A percentile compares a stretch with the other conserved stretches of the same genome.
These are phyloP conservation scores for Bipolaris zeicola DNA, from an alignment of 2,329 filamentous ascomycete genomes.

Conservation along the genomic window DNA sequence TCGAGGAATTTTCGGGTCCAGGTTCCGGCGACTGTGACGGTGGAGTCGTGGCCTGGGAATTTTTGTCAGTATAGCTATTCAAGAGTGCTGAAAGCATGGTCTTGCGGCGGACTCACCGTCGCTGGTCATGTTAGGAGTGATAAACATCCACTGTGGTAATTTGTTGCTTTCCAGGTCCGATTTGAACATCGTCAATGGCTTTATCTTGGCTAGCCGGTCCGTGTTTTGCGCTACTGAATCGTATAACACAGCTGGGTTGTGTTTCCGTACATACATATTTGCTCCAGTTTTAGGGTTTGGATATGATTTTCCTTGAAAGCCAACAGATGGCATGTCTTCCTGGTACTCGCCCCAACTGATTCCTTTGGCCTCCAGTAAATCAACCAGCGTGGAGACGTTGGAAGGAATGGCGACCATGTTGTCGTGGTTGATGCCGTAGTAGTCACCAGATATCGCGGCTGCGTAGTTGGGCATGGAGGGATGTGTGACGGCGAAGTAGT, in stretches of 20 bases:
- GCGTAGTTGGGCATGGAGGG: conserved; percentile 78
- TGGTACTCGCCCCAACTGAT: conserved; percentile 67
- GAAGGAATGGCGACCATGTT: conserved; percentile 58
- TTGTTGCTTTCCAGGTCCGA: conserved; percentile 29
- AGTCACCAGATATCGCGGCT: conserved; percentile 70
- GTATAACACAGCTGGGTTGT: conserved; percentile 71
- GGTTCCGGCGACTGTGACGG: conserved; percentile 68
- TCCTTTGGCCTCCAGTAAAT: conserved; percentile 51
- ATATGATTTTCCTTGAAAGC: conserved; percentile 66
- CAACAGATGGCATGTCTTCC: conserved; percentile 76
- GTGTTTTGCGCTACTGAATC: conserved; percentile 65
- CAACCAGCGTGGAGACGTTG: conserved; percentile 50
- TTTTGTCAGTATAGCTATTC: conserved; percentile 3
- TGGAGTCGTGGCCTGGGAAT: conserved; percentile 65
- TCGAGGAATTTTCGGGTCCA: conserved; percentile 73
- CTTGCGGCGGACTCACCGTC: conserved; percentile 58
- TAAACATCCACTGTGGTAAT: conserved; percentile 43
- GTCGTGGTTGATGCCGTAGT: conserved; percentile 75
- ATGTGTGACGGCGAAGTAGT: conserved; percentile 67
- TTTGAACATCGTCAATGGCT: conserved; percentile 74
- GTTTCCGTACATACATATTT: conserved; percentile 83
- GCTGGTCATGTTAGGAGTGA: conserved; percentile 71
- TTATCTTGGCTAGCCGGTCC: conserved; percentile 69
- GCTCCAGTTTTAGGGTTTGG: conserved; percentile 69
- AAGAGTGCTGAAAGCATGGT: no score